A percentile compares a stretch with the other conserved stretches of the same genome.
Conservation (phyloP, 2,329 filamentous ascomycete species). For the Cordyceps javanica region DNA sequence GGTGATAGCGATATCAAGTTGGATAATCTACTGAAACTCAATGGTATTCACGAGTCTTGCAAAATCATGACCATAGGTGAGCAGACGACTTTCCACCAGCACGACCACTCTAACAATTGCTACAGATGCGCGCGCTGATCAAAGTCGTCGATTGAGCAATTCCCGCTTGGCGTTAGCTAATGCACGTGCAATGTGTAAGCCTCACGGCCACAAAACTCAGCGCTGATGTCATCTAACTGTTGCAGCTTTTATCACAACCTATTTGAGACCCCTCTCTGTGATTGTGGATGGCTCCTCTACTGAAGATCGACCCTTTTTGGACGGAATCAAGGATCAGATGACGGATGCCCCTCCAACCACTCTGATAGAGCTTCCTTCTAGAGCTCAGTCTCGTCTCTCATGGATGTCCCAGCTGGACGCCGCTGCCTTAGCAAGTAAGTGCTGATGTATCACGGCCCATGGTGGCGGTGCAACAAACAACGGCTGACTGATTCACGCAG, state of each 20-base stretch:
- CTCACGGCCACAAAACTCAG: no score
- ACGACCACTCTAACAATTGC: constrained; percentile 15
- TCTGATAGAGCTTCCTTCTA: constrained; percentile 67
- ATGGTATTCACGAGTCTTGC: constrained; percentile 70
- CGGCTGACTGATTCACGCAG: constrained; percentile 31
- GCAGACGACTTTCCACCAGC: background rate
- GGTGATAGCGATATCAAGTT: constrained; percentile 65
- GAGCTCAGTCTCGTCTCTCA: constrained; percentile 54
- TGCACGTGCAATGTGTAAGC: constrained; percentile 57
- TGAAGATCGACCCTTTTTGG: constrained; percentile 65
- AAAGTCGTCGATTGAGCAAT: constrained; percentile 62
- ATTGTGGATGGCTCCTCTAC: constrained; percentile 61
- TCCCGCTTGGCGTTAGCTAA: constrained; percentile 60
- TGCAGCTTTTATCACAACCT: constrained; percentile 61
- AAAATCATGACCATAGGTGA: constrained; percentile 54
- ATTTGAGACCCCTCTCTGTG: constrained; percentile 70
- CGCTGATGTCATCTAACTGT: constrained; percentile 14
- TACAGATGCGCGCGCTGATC: constrained; percentile 71
- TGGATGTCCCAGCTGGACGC: constrained; percentile 80
- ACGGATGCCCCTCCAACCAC: constrained; percentile 43
- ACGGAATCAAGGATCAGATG: constrained; percentile 51
- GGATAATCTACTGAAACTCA: constrained; percentile 64
- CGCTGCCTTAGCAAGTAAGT: constrained; percentile 56
- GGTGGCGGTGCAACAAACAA: constrained; percentile 13
- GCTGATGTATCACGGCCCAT: no score